Evolutionary conservation across 2,329 filamentous ascomycete genomes (phyloP), one percentile per base, ranked within the genome.

Genomic region (Fonsecaea nubica): DNA sequence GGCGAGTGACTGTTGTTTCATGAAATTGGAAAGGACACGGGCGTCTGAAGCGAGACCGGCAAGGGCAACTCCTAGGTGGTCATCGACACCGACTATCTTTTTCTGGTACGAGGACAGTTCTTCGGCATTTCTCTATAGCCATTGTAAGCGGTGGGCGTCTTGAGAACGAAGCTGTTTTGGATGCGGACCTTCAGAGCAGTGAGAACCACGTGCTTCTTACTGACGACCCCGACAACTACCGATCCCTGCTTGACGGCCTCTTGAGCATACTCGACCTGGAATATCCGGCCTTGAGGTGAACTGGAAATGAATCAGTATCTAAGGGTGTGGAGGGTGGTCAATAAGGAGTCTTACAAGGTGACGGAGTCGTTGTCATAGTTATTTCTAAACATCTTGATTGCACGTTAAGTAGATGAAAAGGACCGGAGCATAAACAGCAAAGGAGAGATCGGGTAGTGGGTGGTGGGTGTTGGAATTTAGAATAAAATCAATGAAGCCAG

Each of bases 341-440:
- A 58, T 58, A 64, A 45, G 61, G 50, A 56, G 65, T 45, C 90
- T 83, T 86, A 97, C 93, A 98, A 99, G 83, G 95, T 99, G 83
- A 98, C 93, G 71, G 94, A 96, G 83, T 99, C 95, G 89, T 99
- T 99, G 85, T 99, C 95, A 87, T 99, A 99, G 83, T 98, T 98
- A 87, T 99, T 99, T 83, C 95, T 89, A 85, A 99, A 99, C 95
- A 99, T 98, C 77, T 77, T 89, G 86, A 70, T 63, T 53, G 35
- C 50, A 21, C 32, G 36, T 21, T 53, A 45, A 40, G 33, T 25
- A 42, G 58, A 15, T n/a, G 21, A 64, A 55, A 12, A 15, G 36
- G 55, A 57, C 40, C 52, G 52, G 57, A 32, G 30, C 50, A 55
- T 62, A 33, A 32, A 54, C 30, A 36, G 54, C n/a, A 36, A 42